Evolutionary conservation across 192 early-diverging fungal species (phyloP).

Genomic region (Coemansia sp.): DNA sequence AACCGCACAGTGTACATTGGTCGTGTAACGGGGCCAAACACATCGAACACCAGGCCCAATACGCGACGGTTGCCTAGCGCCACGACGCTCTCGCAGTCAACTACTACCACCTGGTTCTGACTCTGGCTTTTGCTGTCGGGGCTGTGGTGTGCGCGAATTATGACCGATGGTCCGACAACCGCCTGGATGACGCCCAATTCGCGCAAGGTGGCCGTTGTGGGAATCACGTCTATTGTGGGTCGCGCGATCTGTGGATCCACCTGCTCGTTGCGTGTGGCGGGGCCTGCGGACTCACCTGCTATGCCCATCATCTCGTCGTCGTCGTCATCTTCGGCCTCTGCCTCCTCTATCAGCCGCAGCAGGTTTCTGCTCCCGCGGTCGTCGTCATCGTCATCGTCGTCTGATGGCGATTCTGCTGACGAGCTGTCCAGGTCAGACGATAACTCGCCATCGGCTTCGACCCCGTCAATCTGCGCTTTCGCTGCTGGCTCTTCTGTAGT

Average conservation of each 20-base stretch:
- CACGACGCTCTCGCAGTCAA: conserved; percentile 78
- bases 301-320: conserved; percentile 15
- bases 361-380: conserved; percentile 1
- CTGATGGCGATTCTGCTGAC: conserved; percentile 1
- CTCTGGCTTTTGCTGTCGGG: conserved; percentile 31
- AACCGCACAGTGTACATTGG: conserved; percentile 86
- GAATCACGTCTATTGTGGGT: conserved; percentile 55
- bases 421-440: conserved; percentile 16
- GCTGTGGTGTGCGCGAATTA: conserved; percentile 58
- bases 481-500: not conserved
- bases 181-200: conserved; percentile 67
- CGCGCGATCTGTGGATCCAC: conserved; percentile 52
- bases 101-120: conserved; percentile 18
- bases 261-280: conserved; percentile 63
- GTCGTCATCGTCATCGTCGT: conserved; percentile 22
- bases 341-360: conserved; percentile 25
- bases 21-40: conserved; percentile 83
- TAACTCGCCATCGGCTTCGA: not conserved
- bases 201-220: conserved; percentile 54
- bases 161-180: conserved; percentile 72
- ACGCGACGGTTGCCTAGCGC: conserved; percentile 61
- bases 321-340: not conserved
- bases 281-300: not conserved
- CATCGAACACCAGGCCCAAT: conserved; percentile 77
- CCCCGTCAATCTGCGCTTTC: conserved; percentile 6